These are phyloP conservation scores for Clausena lansium DNA, from an alignment of 345 rosid species.

Conservation along the genomic window DNA sequence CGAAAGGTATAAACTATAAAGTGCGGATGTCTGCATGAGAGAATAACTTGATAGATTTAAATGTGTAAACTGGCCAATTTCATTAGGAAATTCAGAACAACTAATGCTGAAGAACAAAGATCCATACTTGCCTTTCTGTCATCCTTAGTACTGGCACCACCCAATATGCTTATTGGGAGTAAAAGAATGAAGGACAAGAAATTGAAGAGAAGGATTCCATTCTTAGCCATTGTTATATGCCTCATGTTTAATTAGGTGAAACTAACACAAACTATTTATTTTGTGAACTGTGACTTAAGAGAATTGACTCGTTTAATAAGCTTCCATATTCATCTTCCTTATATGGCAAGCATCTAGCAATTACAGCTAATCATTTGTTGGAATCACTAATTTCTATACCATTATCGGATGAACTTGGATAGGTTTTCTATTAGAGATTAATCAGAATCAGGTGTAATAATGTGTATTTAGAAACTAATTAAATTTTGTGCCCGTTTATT, in stretches of 20 bases:
- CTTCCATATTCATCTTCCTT: not conserved
- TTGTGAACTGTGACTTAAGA: not conserved
- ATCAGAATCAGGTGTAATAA: not conserved
- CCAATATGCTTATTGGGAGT: not conserved
- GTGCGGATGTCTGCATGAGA: not conserved
- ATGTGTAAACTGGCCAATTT: not conserved
- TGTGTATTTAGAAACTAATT: not conserved
- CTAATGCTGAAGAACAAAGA: not conserved
- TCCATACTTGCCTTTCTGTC: not conserved
- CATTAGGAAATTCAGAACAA: not conserved
- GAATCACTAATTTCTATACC: not conserved
- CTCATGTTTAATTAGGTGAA: not conserved
- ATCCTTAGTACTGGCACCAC: not conserved
- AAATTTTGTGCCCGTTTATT: not conserved
- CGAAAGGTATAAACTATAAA: too few relatives aligned
- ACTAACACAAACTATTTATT: not conserved
- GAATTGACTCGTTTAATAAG: not conserved
- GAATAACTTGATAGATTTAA: not conserved
- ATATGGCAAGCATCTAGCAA: not conserved
- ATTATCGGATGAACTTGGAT: too few relatives aligned
- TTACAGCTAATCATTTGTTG: not conserved
- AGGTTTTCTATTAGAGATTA: not conserved
- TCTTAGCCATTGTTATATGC: not conserved
- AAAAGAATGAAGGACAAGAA: not conserved
- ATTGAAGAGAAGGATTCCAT: not conserved